Base-by-base conservation (phyloP, 139 green algal genomes). In the Volvox africanus region DNA sequence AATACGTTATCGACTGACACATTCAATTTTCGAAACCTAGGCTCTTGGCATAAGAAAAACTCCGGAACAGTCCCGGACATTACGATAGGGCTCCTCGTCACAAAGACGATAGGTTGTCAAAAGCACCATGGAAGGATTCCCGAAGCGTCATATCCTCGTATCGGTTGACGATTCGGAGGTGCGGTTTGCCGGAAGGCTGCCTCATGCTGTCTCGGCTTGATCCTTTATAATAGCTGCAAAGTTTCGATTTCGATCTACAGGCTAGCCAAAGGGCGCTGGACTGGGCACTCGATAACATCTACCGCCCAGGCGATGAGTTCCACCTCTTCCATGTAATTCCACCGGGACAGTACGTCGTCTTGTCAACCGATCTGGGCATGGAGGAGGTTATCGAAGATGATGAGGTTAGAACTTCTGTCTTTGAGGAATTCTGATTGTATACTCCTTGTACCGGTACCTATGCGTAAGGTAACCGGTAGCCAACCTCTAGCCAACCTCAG, bases 371-470 rank as follows among this genome's bases (percentile, higher is more conserved):
- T 80, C 71, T 90, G n/a, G 90, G 90, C 65, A 71, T 93, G 30
- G 84, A 93, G 67, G 84, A 93, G 67, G 84, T 93, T 0, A 61
- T 93, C 2, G 90, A 93, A 68, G 90, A 93, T 62, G 83, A 90
- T 17, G 82, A 82, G n/a, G 85, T 89, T 55, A 55, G 44, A 14
- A 5, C 44, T 55, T 55, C 9, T 55, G 44, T 55, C 44, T 5
- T 55, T 55, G 5, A 14, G 44, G 5, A 55, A 9, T 9, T 55
- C 44, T 9, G 44, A 55, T 55, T 9, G 44, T 55, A 9, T 5
- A 55, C 44, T 5, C 44, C 44, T 55, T 9, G 44, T 55, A 55
- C 5, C 44, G 44, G 5, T 55, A 55, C 9, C 44, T 55, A 55
- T 55, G 44, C 44, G 5, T 55, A 5, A 14, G 44, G 44, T 55